A percentile compares a stretch with the other conserved stretches of the same genome.
phyloP scores from a whole-genome alignment of 192 early-diverging fungal species.

The Backusella macrospora region DNA sequence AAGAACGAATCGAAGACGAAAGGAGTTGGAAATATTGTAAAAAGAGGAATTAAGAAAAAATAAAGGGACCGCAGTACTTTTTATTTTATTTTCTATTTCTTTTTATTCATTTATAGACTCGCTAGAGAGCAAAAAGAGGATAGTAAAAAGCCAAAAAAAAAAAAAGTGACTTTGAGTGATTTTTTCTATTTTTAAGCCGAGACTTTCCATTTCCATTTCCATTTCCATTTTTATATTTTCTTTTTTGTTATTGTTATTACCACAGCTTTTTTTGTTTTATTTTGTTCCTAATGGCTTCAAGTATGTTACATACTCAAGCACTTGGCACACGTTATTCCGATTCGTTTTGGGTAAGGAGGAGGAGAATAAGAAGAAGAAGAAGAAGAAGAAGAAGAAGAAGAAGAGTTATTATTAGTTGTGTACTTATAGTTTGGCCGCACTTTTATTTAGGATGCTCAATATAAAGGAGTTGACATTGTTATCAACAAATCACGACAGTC shows the following conservation, averaged over 20 bases:
- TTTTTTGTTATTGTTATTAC: conserved; percentile 15
- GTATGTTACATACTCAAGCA: neutral
- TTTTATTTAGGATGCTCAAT: conserved; percentile 56
- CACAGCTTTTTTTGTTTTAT: neutral
- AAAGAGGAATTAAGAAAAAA: too few species aligned
- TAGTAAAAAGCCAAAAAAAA: too few species aligned
- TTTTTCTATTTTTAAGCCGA: conserved; percentile 2
- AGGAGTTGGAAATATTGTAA: too few species aligned
- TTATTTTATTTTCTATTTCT: too few species aligned
- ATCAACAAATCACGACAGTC: conserved; percentile 65
- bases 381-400: conserved; percentile 14
- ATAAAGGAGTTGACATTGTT: conserved; percentile 67
- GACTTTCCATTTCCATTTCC: neutral
- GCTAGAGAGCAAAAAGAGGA: too few species aligned
- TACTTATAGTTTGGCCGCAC: neutral
- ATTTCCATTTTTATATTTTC: neutral
- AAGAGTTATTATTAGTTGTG: neutral
- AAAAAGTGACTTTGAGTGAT: neutral
- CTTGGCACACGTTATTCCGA: conserved; percentile 25
- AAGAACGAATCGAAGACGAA: too few species aligned
- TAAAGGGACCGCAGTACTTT: too few species aligned
- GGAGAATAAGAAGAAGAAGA: neutral
- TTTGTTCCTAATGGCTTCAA: neutral
- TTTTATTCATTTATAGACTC: too few species aligned
- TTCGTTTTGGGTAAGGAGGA: conserved; percentile 35